These are phyloP conservation scores for Suhomyces tanzawaensis DNA, from an alignment of 805 yeast species.

Conservation along the genomic window DNA sequence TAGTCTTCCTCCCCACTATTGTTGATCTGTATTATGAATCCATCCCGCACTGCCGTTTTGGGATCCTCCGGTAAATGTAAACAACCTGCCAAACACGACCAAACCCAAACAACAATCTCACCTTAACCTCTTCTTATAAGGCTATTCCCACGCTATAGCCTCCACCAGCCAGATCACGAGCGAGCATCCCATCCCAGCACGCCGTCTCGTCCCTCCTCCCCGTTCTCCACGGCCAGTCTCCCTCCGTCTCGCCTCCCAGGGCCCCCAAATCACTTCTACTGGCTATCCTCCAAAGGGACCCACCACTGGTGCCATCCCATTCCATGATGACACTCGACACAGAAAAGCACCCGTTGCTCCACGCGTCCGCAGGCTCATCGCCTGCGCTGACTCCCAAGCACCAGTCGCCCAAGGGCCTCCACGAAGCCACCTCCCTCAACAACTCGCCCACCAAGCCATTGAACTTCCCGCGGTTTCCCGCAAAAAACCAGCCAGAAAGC, in stretches of 20 bases:
- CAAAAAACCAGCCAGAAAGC: constrained; percentile 7
- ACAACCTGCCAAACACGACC: constrained; percentile 7
- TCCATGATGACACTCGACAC: background rate
- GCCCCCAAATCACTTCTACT: no score
- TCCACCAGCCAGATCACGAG: background rate
- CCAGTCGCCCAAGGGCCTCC: constrained; percentile 1
- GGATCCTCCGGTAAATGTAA: constrained; percentile 2
- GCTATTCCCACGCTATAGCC: background rate
- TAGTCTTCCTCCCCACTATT: background rate
- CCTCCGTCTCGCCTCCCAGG: no score
- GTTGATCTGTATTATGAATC: background rate
- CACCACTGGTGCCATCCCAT: background rate
- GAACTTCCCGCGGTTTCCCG: constrained; percentile 20
- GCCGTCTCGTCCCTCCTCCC: no score
- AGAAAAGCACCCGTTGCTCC: background rate
- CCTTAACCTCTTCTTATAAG: background rate
- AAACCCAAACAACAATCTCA: constrained; percentile 2
- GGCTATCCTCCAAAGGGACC: no score
- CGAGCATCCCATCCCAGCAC: background rate
- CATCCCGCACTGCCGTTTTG: background rate
- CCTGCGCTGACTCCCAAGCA: background rate
- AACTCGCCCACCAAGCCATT: constrained; percentile 35
- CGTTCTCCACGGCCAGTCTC: no score
- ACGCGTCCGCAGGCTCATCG: background rate
- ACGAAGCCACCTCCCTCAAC: constrained; percentile 11